A percentile compares a stretch with the other conserved stretches of the same genome.
These are phyloP conservation scores for Calonectria hongkongensis DNA, from an alignment of 2,329 filamentous ascomycete genomes.

Conservation along the genomic window DNA sequence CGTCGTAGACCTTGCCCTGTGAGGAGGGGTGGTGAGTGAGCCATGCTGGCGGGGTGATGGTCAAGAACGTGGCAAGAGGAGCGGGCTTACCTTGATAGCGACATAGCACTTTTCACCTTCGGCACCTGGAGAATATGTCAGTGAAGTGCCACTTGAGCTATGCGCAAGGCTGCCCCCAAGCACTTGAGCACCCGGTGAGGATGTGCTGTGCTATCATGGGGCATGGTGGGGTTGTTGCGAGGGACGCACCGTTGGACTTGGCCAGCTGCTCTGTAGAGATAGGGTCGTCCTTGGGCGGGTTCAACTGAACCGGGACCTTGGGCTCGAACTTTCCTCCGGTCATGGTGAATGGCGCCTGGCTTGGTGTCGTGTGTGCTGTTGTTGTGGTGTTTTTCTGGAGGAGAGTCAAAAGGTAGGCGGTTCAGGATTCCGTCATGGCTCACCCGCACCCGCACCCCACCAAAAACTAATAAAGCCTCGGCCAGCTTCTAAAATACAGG, in stretches of 20 bases:
- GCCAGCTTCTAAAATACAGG: conserved; percentile 35
- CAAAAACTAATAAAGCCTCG: conserved; percentile 45
- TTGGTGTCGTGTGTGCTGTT: not conserved
- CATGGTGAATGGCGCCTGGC: conserved; percentile 61
- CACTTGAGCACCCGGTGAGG: not conserved
- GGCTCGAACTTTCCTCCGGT: conserved; percentile 82
- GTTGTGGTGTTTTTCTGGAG: not conserved
- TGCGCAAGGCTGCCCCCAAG: not conserved
- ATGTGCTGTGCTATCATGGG: conserved; percentile 10
- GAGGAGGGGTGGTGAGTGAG: not conserved
- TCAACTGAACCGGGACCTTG: conserved; percentile 83
- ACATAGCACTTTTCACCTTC: conserved; percentile 81
- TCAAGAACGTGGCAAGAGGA: conserved; percentile 25
- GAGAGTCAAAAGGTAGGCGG: conserved; percentile 4
- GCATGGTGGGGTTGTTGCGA: conserved; percentile 30
- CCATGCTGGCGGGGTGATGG: not conserved
- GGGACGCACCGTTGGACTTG: conserved; percentile 85
- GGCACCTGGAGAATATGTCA: conserved; percentile 68
- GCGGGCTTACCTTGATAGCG: conserved; percentile 76
- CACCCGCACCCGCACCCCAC: conserved; percentile 32
- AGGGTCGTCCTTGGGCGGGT: conserved; percentile 89
- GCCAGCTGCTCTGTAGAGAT: conserved; percentile 88
- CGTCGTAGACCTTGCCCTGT: conserved; percentile 95
- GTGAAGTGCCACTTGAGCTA: conserved; percentile 22
- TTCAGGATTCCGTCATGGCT: conserved; percentile 51